Evolutionary conservation across 1,139 yeast genomes (phyloP), one percentile per base, ranked within the genome.

Genomic region (Suhomyces bokatorum): DNA sequence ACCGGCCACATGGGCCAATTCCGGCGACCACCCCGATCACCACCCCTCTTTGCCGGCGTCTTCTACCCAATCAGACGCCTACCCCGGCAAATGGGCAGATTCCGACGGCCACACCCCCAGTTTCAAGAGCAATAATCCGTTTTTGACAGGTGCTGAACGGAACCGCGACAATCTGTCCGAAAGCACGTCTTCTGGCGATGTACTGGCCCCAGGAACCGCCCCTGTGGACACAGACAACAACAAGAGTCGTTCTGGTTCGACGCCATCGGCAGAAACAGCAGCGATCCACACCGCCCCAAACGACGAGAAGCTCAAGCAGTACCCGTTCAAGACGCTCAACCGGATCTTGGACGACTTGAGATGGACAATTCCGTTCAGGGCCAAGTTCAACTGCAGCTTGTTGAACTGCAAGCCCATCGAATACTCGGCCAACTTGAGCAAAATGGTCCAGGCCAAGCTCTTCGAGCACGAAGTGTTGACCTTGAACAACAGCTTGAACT

Each of bases 301-400:
- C 14, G 13, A 9, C 16, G 41, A 37, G n/a, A 45, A 42, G 12
- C 39, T 44, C 28, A 37, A 35, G 24, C 22, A 39, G 17, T 44
- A 44, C 41, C 73, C 80, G 5, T 81, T 78, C 63, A 85, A 85
- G 56, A 83, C 91, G 0, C 65, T 83, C 24, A 85, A 85, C 54
- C 67, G 93, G 42, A 70, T 85, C 27, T 54, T 85, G 26, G 89
- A 84, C 57, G 93, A 85, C 56, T 59, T 85, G 34, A 69, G 77
- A 53, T 75, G 77, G 74, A 57, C 75, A 45, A 40, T 66, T 36
- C 64, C 70, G 8, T 62, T 55, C 44, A 57, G 54, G 42, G 45
- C 49, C 8, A 56, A 55, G 27, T 52, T 54, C 40, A 53, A 54
- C 17, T 42, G 43, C 35, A 61, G 70, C 44, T 54, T 73, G 20